Conservation (phyloP, 768 basidiomycete genomes). For the Lentinus brumalis region DNA sequence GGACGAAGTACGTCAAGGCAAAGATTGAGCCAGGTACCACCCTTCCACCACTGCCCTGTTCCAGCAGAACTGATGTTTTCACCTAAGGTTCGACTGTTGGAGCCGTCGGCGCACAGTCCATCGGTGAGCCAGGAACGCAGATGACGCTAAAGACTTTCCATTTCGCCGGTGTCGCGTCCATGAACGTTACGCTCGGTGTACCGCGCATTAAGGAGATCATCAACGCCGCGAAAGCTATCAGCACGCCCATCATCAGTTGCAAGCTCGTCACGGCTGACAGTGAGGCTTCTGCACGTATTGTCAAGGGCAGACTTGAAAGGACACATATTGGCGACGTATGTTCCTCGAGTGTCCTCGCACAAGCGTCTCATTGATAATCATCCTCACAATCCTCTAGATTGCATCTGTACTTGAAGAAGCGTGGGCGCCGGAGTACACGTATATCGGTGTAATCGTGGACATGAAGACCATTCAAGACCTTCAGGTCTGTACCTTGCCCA, state of each 20-base stretch:
- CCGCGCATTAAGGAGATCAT: constrained; percentile 99
- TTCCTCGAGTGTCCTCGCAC: constrained; percentile 4
- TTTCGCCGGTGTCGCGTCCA: constrained; percentile 99
- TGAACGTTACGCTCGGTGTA: constrained; percentile 99
- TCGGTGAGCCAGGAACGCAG: constrained; percentile 98
- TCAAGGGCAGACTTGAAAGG: constrained; percentile 95
- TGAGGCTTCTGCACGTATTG: constrained; percentile 95
- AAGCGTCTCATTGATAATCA: not conserved
- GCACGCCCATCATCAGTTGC: constrained; percentile 97
- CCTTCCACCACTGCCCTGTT: not conserved
- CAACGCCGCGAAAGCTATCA: constrained; percentile 96
- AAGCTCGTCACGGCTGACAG: constrained; percentile 83
- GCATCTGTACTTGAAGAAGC: constrained; percentile 93
- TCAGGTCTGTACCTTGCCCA: constrained; percentile 52
- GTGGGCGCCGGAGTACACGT: constrained; percentile 92
- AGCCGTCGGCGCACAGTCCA: constrained; percentile 97
- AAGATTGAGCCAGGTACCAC: constrained; percentile 88
- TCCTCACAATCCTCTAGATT: constrained; percentile 49
- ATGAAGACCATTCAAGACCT: constrained; percentile 84
- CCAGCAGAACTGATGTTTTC: not conserved
- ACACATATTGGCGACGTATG: constrained; percentile 91
- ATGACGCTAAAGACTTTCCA: constrained; percentile 99
- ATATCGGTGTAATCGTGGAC: constrained; percentile 92
- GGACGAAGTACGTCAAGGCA: constrained; percentile 91
- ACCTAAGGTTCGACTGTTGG: constrained; percentile 96